phyloP scores from a whole-genome alignment of 2,329 filamentous ascomycete species.

The Pyrenophora seminiperda region DNA sequence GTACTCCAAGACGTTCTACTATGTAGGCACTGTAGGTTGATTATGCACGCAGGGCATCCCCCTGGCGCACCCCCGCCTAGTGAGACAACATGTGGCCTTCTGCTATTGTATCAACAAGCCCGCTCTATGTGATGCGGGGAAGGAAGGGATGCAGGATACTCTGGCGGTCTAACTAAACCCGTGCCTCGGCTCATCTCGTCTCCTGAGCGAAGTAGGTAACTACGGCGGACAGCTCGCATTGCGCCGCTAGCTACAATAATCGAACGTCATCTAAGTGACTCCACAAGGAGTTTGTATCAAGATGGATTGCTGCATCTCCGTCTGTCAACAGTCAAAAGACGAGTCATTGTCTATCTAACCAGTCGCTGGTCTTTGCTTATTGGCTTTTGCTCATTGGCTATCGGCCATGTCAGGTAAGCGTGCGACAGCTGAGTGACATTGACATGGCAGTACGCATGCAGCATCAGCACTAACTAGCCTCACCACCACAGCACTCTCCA shows the following conservation, averaged over 20 bases:
- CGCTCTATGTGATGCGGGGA: too few relatives aligned
- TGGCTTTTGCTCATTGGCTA: not conserved
- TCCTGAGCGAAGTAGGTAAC: too few relatives aligned
- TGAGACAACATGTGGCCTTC: too few relatives aligned
- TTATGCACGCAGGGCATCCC: too few relatives aligned
- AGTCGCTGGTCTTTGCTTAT: not conserved
- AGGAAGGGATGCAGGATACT: too few relatives aligned
- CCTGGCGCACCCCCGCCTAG: too few relatives aligned
- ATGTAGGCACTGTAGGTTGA: too few relatives aligned
- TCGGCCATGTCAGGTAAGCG: conserved; percentile 10
- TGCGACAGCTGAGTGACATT: not conserved
- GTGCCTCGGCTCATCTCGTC: too few relatives aligned
- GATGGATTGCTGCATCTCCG: not conserved
- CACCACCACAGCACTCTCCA: conserved; percentile 29
- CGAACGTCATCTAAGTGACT: conserved; percentile 10
- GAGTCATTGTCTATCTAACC: not conserved
- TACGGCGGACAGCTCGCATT: conserved; percentile 6
- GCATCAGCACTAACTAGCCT: not conserved
- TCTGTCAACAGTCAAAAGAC: not conserved
- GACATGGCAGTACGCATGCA: too few relatives aligned
- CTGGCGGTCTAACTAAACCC: too few relatives aligned
- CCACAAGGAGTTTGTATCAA: not conserved
- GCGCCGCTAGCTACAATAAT: conserved; percentile 4
- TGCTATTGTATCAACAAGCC: too few relatives aligned
- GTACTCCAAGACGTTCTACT: too few relatives aligned